A percentile compares a stretch with the other conserved stretches of the same genome.
These are phyloP conservation scores for Pulicaria dysenterica DNA, from an alignment of 129 eudicot genomes.

Conservation along the genomic window DNA sequence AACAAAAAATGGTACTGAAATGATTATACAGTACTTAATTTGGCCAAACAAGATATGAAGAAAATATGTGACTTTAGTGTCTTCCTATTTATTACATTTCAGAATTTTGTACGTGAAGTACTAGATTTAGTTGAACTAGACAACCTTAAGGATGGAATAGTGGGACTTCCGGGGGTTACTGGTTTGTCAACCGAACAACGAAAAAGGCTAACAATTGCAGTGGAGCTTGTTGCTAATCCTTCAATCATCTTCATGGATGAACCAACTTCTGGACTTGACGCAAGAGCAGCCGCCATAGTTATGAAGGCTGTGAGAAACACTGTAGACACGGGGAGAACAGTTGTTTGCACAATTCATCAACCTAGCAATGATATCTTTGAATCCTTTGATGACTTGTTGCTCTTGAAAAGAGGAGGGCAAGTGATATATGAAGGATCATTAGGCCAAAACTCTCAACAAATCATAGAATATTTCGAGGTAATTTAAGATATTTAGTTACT, in stretches of 20 bases:
- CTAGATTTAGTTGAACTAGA: constrained; percentile 75
- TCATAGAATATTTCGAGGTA: constrained; percentile 86
- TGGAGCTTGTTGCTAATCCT: constrained; percentile 96
- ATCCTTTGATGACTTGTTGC: constrained; percentile 82
- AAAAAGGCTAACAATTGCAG: constrained; percentile 90
- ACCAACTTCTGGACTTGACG: constrained; percentile 98
- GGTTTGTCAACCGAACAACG: constrained; percentile 91
- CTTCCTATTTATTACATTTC: background rate
- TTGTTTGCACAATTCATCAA: constrained; percentile 96
- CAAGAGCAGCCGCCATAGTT: constrained; percentile 98
- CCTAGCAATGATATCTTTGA: constrained; percentile 97
- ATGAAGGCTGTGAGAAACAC: constrained; percentile 98
- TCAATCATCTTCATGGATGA: constrained; percentile 97
- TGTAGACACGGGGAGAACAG: constrained; percentile 94
- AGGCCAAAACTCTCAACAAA: constrained; percentile 74
- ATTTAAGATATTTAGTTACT: too few relatives aligned
- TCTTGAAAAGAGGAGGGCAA: constrained; percentile 97
- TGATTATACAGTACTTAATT: background rate
- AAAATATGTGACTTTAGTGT: background rate
- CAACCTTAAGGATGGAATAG: constrained; percentile 71
- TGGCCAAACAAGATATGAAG: background rate
- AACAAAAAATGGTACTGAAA: constrained; percentile 70
- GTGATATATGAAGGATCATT: constrained; percentile 90
- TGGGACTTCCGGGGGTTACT: constrained; percentile 79
- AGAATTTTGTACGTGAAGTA: constrained; percentile 77